Conservation (phyloP, 139 green algal genomes). For the Coccomyxa sp. region DNA sequence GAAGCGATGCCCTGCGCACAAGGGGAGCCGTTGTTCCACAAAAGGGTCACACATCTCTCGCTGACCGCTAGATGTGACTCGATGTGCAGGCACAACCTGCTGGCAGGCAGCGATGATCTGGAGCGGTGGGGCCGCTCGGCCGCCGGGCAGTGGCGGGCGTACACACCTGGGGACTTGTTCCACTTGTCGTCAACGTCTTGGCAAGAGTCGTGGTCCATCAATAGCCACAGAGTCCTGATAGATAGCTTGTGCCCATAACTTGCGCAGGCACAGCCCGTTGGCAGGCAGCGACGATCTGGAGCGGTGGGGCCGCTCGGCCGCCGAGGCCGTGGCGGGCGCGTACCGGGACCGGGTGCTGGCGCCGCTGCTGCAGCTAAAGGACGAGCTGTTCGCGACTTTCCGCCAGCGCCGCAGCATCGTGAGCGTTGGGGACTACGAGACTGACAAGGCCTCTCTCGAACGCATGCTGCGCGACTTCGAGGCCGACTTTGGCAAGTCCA, state of each 20-base stretch:
- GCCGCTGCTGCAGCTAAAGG: constrained; percentile 55
- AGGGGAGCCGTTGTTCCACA: no score
- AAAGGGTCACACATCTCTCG: no score
- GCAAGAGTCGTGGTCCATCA: no score
- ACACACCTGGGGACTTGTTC: no score
- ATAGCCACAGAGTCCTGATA: no score
- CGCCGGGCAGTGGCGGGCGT: constrained; percentile 7
- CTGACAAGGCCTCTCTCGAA: constrained; percentile 58
- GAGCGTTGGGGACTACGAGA: constrained; percentile 57
- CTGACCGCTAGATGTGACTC: no score
- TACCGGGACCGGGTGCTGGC: constrained; percentile 54
- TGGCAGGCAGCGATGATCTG: constrained; percentile 73
- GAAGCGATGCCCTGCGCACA: no score
- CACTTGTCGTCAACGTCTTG: no score
- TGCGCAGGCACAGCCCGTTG: constrained; percentile 60
- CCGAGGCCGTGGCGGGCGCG: constrained; percentile 10
- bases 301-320: constrained; percentile 30
- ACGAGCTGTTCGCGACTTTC: constrained; percentile 83
- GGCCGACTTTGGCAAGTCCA: constrained; percentile 28
- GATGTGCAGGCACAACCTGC: constrained; percentile 50
- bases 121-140: constrained; percentile 43
- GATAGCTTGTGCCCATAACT: no score
- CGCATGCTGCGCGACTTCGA: constrained; percentile 84
- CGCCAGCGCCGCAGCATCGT: constrained; percentile 55
- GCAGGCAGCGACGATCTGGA: constrained; percentile 73